phyloP scores from a whole-genome alignment of 208 protist genomes.

The Angomonas ambiguus region DNA sequence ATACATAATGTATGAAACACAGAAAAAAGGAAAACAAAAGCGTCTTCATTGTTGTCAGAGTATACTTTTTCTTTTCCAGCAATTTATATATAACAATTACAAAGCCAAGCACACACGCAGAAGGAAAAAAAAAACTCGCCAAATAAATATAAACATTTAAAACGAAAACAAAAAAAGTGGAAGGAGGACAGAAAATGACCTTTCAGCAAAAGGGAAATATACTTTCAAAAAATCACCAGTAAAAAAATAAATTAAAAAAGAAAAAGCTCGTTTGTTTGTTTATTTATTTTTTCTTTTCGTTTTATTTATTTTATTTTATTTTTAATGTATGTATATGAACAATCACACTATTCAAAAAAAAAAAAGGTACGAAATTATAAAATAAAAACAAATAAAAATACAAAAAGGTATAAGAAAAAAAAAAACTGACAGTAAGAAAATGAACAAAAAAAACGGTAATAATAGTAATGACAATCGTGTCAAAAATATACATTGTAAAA shows the following conservation, averaged over 20 bases:
- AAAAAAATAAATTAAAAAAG: conserved; percentile 20
- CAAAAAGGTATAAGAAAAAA: background rate
- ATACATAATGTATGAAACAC: background rate
- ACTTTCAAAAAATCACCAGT: background rate
- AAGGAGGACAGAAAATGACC: background rate
- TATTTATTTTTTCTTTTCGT: background rate
- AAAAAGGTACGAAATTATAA: background rate
- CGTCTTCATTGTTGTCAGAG: no score
- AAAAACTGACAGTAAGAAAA: background rate
- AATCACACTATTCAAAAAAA: conserved; percentile 3
- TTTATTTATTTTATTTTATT: conserved; percentile 3
- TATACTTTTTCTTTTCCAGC: no score
- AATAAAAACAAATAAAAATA: conserved; percentile 5
- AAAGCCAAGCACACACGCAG: conserved; percentile 1
- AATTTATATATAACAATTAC: no score
- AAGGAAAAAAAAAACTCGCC: conserved; percentile 11
- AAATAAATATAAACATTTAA: conserved; percentile 8
- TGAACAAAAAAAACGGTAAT: conserved; percentile 4
- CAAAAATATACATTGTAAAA: no score
- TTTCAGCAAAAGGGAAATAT: background rate
- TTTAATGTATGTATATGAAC: conserved; percentile 1
- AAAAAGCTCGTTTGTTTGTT: background rate
- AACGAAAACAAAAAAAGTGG: conserved; percentile 13
- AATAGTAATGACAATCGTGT: no score
- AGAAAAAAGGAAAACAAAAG: background rate